These are phyloP conservation scores for Labyrinthula sp. DNA, from an alignment of 352 stramenopile species.

Conservation along the genomic window DNA sequence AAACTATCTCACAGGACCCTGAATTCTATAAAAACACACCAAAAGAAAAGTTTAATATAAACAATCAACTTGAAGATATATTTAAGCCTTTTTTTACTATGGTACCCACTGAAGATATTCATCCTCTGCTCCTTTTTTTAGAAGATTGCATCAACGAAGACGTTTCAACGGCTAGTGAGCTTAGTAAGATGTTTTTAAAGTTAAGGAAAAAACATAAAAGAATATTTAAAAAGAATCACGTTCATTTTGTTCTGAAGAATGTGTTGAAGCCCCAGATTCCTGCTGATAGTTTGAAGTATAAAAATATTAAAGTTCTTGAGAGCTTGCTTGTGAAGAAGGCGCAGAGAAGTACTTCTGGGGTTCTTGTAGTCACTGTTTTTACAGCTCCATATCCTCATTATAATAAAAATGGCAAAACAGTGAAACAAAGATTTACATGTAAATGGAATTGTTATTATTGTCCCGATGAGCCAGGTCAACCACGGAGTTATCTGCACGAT, in stretches of 20 bases:
- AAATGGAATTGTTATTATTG: slow-evolving; percentile 86
- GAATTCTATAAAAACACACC: slow-evolving; percentile 27
- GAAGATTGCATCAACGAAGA: slow-evolving; percentile 36
- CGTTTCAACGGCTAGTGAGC: slow-evolving; percentile 47
- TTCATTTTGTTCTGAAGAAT: slow-evolving; percentile 56
- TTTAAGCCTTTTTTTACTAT: slow-evolving; percentile 51
- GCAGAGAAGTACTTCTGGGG: slow-evolving; percentile 60
- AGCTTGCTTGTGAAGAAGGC: slow-evolving; percentile 61
- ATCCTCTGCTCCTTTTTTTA: neutral
- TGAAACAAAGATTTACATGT: slow-evolving; percentile 63
- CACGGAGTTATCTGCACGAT: slow-evolving; percentile 69
- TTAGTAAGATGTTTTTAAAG: slow-evolving; percentile 57
- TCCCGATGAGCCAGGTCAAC: slow-evolving; percentile 66
- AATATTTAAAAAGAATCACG: slow-evolving; percentile 63
- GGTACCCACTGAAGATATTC: slow-evolving; percentile 37
- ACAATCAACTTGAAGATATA: slow-evolving; percentile 52
- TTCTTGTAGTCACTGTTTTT: slow-evolving; percentile 68
- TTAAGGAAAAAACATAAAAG: slow-evolving; percentile 60
- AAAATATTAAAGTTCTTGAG: slow-evolving; percentile 41
- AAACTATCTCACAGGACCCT: too few species aligned
- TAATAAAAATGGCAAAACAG: slow-evolving; percentile 43
- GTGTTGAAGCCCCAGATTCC: slow-evolving; percentile 44
- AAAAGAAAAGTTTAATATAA: slow-evolving; percentile 37
- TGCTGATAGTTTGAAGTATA: neutral
- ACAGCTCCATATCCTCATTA: slow-evolving; percentile 68